Base-by-base conservation (phyloP, 768 basidiomycete genomes). In the Melanogaster broomeanus region DNA sequence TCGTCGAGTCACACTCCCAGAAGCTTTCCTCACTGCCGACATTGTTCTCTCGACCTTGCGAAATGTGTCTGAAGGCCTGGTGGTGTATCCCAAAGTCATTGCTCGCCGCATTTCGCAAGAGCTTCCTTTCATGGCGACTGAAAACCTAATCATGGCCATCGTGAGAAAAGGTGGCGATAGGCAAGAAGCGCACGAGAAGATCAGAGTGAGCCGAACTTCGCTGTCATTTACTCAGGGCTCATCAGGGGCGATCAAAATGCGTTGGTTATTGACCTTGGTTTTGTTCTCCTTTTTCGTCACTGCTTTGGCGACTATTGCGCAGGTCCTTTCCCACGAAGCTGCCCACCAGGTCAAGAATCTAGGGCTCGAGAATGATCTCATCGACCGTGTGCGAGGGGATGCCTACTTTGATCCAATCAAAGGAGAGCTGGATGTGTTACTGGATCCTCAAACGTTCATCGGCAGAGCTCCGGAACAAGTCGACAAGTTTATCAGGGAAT, bases 51-150 rank as follows among this genome's bases (percentile, higher is more conserved):
- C 91, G 53, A 98, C 94, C 19, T 77, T 99, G 21, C 94, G 96
- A 66, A 98, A 98, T 69, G 88, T 99, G 62, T 90, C 90, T 3
- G 97, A 98, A 72, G 97, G 96, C 0, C 80, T 99, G n/a, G 94
- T 98, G n/a, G 95, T 99, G 49, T 98, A 98, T 70, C 97, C 97
- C 10, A 87, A 83, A 67, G 96, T 99, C 54, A 98, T 99, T 57
- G 91, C 81, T 10, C 84, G 93, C 37, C 85, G 93, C 33, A 95
- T 99, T 68, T 71, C 85, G 3, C 92, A 98, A 69, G 97, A 99
- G 69, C 80, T 99, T 30, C 97, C 97, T 1, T 98, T 98, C 81
- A 98, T 99, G 97, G 94, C 96, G 4, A 99, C 97, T 2, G 97
- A 99, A 72, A 99, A 99, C 70, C 81, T 99, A 72, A 98, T 98